Conservation (phyloP, 2,329 filamentous ascomycete genomes). For the Akanthomyces dipterigenus region DNA sequence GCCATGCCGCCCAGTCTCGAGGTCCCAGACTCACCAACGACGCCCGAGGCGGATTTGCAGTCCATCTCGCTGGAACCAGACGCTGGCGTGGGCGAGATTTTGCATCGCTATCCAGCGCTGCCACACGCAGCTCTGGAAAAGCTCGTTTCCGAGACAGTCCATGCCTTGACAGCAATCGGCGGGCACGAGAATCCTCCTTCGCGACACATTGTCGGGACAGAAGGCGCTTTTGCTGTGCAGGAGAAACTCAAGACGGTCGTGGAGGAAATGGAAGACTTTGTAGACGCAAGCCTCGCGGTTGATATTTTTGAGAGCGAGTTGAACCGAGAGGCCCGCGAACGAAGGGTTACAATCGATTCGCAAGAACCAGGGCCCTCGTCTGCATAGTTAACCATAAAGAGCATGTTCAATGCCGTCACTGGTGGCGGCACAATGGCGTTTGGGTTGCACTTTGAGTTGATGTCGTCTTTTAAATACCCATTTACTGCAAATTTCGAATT, state of each 20-base stretch:
- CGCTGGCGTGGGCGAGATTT: constrained; percentile 34
- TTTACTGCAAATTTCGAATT: neutral
- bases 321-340: constrained; percentile 43
- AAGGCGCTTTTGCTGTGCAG: constrained; percentile 80
- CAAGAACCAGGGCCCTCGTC: constrained; percentile 19
- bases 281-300: constrained; percentile 79
- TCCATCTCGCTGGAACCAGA: constrained; percentile 29
- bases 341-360: constrained; percentile 23
- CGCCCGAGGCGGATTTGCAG: constrained; percentile 22
- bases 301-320: constrained; percentile 62
- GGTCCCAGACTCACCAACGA: constrained; percentile 23
- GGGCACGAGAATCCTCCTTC: constrained; percentile 94
- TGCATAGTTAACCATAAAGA: constrained; percentile 18
- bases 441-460: neutral
- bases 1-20: constrained; percentile 30
- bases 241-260: constrained; percentile 96
- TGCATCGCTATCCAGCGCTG: constrained; percentile 69
- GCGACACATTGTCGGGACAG: constrained; percentile 85
- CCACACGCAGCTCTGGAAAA: constrained; percentile 61
- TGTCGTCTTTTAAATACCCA: neutral
- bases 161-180: constrained; percentile 84
- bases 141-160: constrained; percentile 80
- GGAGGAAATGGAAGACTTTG: constrained; percentile 93
- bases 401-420: neutral
- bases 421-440: neutral